These are phyloP conservation scores for Yarrowia alimentaria DNA, from an alignment of 805 yeast species.

Conservation along the genomic window DNA sequence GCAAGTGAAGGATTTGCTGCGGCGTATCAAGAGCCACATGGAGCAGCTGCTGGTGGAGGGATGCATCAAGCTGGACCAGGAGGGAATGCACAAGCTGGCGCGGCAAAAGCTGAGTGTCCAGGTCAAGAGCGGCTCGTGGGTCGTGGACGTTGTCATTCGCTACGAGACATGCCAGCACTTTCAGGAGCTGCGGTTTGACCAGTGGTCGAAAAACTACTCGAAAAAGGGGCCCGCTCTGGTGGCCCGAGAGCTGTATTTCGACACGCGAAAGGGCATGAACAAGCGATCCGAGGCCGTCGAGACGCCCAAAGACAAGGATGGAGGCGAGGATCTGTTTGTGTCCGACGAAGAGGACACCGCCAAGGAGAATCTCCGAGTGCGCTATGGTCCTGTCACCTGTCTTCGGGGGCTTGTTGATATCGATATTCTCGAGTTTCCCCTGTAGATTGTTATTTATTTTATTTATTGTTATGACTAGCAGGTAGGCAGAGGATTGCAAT, in stretches of 20 bases:
- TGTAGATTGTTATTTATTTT: too few relatives aligned
- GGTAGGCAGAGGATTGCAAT: too few relatives aligned
- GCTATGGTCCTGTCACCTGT: constrained; percentile 1
- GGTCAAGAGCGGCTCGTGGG: not conserved
- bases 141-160: not conserved
- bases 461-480: too few relatives aligned
- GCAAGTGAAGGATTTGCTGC: constrained; percentile 1
- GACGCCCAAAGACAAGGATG: not conserved
- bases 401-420: not conserved
- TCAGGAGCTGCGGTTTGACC: constrained; percentile 9
- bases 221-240: constrained; percentile 9
- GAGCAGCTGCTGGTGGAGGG: constrained; percentile 10
- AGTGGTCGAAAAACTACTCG: constrained; percentile 5
- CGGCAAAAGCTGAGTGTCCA: not conserved
- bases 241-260: constrained; percentile 15
- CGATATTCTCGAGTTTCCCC: not conserved
- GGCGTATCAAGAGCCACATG: not conserved
- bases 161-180: constrained; percentile 8
- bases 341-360: constrained; percentile 7
- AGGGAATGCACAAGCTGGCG: constrained; percentile 13
- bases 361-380: constrained; percentile 20
- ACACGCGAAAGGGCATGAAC: constrained; percentile 12
- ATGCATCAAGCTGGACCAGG: constrained; percentile 11
- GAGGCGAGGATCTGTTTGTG: not conserved
- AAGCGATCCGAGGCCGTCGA: not conserved